Base-by-base conservation (phyloP, 495 filamentous ascomycete species). In the Annulohypoxylon nitens region DNA sequence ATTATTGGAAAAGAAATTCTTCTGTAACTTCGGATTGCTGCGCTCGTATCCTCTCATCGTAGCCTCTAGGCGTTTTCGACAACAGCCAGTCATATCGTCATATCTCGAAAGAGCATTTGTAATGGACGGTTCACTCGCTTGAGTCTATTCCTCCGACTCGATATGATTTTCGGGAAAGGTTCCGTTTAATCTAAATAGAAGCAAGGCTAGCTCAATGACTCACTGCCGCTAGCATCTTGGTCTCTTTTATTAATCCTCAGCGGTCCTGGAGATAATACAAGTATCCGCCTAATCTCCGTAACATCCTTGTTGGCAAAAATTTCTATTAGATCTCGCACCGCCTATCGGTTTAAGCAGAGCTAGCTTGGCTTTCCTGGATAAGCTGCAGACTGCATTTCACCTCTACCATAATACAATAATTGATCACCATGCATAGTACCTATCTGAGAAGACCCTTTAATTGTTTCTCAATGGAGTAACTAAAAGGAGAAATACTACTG, bases 231-330 rank as follows among this genome's bases (percentile, higher is more conserved):
- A 18, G n/a, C 47, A 26, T 51, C 48, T 47, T 47, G 1, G 11
- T 20, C 23, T 8, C 25, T 25, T 53, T 53, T 9, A 12, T 23
- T 23, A 53, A n/a, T 12, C 8, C n/a, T 10, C 16, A 33, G 51
- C 2, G 39, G 23, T 25, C 3, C 12, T 64, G 61, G 61, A 70
- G 67, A 64, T 67, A 61, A 37, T 26, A 43, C 23, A 47, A 20
- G 14, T 2, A 7, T 23, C n/a, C 20, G 12, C 34, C 48, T 69
- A 69, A 69, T 69, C 66, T 69, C 66, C 66, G 66, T 18, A 51
- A 11, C n/a, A 63, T 63, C 60, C 60, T 51, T 63, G 60, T 50
- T 16, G 34, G 18, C 20, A 25, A 14, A 20, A 53, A 30, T 26
- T 53, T 30, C 23, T 25, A 10, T 30, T 10, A 53, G 48, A 53